Conservation (phyloP, 371 early-diverging fungal genomes). For the Batrachochytrium dendrobatidis region DNA sequence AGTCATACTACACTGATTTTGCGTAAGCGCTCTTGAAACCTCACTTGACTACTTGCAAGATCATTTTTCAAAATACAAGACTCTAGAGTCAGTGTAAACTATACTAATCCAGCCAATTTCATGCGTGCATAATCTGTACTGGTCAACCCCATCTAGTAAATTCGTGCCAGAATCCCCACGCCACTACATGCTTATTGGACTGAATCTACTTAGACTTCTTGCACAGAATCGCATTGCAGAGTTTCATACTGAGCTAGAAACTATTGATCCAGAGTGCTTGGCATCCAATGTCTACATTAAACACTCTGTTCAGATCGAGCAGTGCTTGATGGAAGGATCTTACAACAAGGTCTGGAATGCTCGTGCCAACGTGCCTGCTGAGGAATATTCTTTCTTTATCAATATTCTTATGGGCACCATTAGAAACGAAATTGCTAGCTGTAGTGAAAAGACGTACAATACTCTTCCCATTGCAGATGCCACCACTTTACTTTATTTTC, state of each 20-base stretch:
- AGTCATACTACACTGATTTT: constrained; percentile 80
- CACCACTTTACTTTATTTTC: constrained; percentile 79
- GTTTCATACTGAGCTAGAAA: constrained; percentile 90
- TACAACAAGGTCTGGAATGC: constrained; percentile 93
- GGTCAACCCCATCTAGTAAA: constrained; percentile 24
- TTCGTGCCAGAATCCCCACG: constrained; percentile 67
- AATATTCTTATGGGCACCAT: constrained; percentile 89
- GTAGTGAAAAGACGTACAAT: constrained; percentile 86
- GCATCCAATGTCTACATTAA: constrained; percentile 74
- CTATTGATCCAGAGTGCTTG: constrained; percentile 74
- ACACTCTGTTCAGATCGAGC: constrained; percentile 78
- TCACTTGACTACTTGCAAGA: not conserved
- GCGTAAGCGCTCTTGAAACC: constrained; percentile 36
- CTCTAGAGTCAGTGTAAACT: not conserved
- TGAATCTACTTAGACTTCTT: constrained; percentile 84
- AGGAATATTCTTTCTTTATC: constrained; percentile 85
- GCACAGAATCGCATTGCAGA: constrained; percentile 90
- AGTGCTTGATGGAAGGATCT: constrained; percentile 91
- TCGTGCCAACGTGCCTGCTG: constrained; percentile 75
- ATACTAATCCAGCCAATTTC: not conserved
- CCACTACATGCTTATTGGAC: constrained; percentile 81
- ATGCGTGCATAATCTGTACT: not conserved
- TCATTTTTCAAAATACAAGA: not conserved
- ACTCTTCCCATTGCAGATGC: constrained; percentile 81
- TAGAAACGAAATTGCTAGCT: constrained; percentile 88